These are phyloP conservation scores for Aspergillus asperescens DNA, from an alignment of 495 filamentous ascomycete genomes.

Conservation along the genomic window DNA sequence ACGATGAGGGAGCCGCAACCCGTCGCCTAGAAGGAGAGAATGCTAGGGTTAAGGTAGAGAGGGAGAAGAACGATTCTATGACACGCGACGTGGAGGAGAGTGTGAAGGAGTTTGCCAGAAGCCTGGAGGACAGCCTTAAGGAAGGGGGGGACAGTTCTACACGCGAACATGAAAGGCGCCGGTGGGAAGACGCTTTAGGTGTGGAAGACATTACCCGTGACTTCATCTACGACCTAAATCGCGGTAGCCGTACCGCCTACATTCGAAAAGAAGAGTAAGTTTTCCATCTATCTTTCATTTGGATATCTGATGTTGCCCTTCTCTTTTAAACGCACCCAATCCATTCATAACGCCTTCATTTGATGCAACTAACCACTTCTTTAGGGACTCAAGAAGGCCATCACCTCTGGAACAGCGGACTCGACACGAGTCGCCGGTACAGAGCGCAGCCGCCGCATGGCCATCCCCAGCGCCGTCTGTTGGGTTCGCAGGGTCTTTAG, in stretches of 20 bases:
- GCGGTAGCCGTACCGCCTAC: slow-evolving; percentile 69
- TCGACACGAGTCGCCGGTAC: slow-evolving; percentile 22
- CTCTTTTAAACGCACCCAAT: not conserved
- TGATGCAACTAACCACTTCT: not conserved
- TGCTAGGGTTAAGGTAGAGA: slow-evolving; percentile 70
- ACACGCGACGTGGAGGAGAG: slow-evolving; percentile 95
- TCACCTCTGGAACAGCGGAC: slow-evolving; percentile 24
- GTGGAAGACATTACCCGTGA: slow-evolving; percentile 96
- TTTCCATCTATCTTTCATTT: not conserved
- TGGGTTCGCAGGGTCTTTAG: slow-evolving; percentile 39
- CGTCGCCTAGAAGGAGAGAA: slow-evolving; percentile 85
- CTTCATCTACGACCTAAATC: slow-evolving; percentile 94
- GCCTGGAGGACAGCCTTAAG: slow-evolving; percentile 81
- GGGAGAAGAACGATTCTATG: slow-evolving; percentile 93
- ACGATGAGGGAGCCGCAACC: slow-evolving; percentile 69
- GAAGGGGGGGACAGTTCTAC: slow-evolving; percentile 65
- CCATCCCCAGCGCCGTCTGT: slow-evolving; percentile 41
- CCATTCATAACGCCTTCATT: too few relatives aligned
- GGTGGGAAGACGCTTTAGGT: slow-evolving; percentile 95
- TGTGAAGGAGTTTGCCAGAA: slow-evolving; percentile 78
- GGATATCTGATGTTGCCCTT: not conserved
- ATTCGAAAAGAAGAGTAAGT: slow-evolving; percentile 68
- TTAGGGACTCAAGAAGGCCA: slow-evolving; percentile 23
- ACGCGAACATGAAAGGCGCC: slow-evolving; percentile 81
- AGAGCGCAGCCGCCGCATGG: slow-evolving; percentile 27